Percentiles rank a stretch among this genome's conserved stretches.
phyloP scores from a whole-genome alignment of 176 grass and related monocot species.

The Secale cereale region DNA sequence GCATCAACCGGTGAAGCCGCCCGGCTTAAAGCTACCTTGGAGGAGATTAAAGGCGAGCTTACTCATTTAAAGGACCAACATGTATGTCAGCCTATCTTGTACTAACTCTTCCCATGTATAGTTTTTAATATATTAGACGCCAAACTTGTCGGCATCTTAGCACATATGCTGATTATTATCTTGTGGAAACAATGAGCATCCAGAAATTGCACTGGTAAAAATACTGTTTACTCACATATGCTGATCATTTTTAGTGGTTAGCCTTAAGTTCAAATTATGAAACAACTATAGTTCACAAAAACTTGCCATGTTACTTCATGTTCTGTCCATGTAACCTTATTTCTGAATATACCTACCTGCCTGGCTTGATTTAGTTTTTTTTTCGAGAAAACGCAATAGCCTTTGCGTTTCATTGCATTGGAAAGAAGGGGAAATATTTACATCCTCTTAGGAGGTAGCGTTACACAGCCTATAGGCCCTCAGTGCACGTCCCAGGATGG shows the following conservation, averaged over 20 bases:
- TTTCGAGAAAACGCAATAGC: too few relatives aligned
- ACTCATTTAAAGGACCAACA: slow-evolving; percentile 64
- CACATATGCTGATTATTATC: slow-evolving; percentile 15
- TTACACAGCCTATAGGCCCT: too few relatives aligned
- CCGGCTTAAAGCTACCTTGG: slow-evolving; percentile 76
- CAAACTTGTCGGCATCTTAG: slow-evolving; percentile 6
- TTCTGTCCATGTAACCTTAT: slow-evolving; percentile 15
- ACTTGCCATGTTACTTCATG: slow-evolving; percentile 22
- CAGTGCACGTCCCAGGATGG: too few relatives aligned
- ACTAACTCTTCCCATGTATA: not conserved
- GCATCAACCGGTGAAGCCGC: slow-evolving; percentile 92
- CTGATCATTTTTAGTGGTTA: not conserved
- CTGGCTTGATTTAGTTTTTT: slow-evolving; percentile 21
- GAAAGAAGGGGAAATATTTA: too few relatives aligned
- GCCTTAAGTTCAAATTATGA: not conserved
- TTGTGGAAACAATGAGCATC: not conserved
- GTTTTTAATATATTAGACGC: not conserved
- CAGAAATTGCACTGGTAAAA: slow-evolving; percentile 4
- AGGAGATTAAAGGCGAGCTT: slow-evolving; percentile 84
- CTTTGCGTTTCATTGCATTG: too few relatives aligned
- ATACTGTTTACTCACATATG: slow-evolving; percentile 15
- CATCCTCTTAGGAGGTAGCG: too few relatives aligned
- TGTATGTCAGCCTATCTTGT: slow-evolving; percentile 45
- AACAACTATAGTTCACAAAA: slow-evolving; percentile 10
- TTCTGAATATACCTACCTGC: not conserved